Conservation (phyloP, 129 eudicot genomes). For the Glebionis coronaria region DNA sequence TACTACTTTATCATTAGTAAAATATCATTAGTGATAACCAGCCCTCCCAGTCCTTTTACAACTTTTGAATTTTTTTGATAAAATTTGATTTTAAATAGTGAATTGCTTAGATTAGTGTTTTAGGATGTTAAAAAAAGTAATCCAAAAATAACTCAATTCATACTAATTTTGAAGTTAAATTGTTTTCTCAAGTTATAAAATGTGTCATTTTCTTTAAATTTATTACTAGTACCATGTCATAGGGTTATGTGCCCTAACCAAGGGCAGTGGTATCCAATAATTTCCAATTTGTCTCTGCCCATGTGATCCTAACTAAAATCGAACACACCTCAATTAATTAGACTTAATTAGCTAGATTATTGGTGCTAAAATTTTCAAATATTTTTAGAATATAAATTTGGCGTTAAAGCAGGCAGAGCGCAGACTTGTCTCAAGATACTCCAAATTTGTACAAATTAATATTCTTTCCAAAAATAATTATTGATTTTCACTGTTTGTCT, state of each 20-base stretch:
- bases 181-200: background rate
- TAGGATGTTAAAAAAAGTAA: too few relatives aligned
- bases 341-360: background rate
- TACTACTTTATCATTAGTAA: too few relatives aligned
- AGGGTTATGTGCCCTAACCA: constrained; percentile 26
- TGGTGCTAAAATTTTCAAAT: background rate
- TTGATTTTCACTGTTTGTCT: constrained; percentile 16
- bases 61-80: too few relatives aligned
- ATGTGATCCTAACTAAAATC: constrained; percentile 25
- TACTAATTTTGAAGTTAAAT: background rate
- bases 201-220: background rate
- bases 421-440: constrained; percentile 16
- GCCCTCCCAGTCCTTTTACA: too few relatives aligned
- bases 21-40: too few relatives aligned
- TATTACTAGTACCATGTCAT: constrained; percentile 5
- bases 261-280: constrained; percentile 39
- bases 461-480: constrained; percentile 11
- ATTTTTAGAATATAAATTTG: constrained; percentile 9
- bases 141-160: too few relatives aligned
- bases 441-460: background rate
- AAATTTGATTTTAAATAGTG: too few relatives aligned
- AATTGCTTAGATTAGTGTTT: too few relatives aligned
- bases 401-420: constrained; percentile 20
- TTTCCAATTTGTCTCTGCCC: constrained; percentile 28
- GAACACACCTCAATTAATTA: constrained; percentile 25